Percentiles rank a stretch among this genome's conserved stretches.
Evolutionary conservation across 2,329 filamentous ascomycete genomes (phyloP).

Genomic region (Drechslera avenae): DNA sequence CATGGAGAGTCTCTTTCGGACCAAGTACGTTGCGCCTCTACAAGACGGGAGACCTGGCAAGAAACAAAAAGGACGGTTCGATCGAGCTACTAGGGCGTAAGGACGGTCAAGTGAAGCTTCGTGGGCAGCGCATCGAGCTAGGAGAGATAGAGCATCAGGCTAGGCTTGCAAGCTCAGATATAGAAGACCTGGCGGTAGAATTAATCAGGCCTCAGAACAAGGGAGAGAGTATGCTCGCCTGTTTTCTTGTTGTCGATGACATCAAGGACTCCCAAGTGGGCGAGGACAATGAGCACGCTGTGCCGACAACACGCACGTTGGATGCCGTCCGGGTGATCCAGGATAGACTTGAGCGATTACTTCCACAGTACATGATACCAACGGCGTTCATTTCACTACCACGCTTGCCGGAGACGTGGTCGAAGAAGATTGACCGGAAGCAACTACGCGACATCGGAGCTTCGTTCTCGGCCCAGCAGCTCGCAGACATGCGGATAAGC

Average conservation of each 20-base stretch:
- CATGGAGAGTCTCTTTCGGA: not conserved
- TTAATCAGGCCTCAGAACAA: not conserved
- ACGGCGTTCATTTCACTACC: constrained; percentile 52
- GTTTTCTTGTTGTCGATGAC: not conserved
- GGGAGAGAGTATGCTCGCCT: not conserved
- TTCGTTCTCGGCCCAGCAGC: not conserved
- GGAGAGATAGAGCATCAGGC: constrained; percentile 24
- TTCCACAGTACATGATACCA: constrained; percentile 50
- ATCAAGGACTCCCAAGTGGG: no score
- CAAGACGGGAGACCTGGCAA: constrained; percentile 28
- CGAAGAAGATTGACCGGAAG: constrained; percentile 49
- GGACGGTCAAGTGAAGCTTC: constrained; percentile 32
- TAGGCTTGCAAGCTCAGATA: not conserved
- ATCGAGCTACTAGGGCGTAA: constrained; percentile 21
- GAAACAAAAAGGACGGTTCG: constrained; percentile 19
- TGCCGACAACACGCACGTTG: not conserved
- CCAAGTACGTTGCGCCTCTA: constrained; percentile 29
- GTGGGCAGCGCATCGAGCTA: constrained; percentile 33
- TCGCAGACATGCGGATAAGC: not conserved
- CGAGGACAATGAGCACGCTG: not conserved
- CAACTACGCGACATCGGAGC: constrained; percentile 20
- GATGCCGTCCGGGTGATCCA: not conserved
- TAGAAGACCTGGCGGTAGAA: not conserved
- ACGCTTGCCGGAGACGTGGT: constrained; percentile 51
- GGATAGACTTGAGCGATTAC: not conserved